Evolutionary conservation across 441 rosid genomes (phyloP), one percentile per base, ranked within the genome.

Genomic region (Hypseocharis bilobata): DNA sequence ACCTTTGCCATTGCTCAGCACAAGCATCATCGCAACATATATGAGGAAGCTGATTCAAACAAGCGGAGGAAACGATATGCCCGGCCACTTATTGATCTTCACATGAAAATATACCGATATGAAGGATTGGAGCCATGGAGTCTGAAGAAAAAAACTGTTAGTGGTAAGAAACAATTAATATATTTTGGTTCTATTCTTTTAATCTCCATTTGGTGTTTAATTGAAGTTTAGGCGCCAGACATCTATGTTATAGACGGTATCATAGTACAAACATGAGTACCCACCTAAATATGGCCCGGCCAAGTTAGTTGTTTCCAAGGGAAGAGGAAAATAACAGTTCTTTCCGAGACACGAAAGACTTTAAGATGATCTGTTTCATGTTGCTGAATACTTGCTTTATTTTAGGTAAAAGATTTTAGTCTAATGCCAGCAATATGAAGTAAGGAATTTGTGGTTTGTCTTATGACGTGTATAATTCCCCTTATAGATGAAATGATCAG

Each of bases 51-150:
- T 49, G 97, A 91, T 80, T 89, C 96, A 68, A 90, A 90, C 77
- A 93, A 91, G 79, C 80, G 95, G 61, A 87, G 95, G 76, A 93
- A 88, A 79, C 85, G 91, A 63, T 87, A 90, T 62, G 97, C 98
- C 57, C 83, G 96, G 36, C 97, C 95, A 66, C 88, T 93, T 38
- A 87, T 93, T 69, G 96, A 88, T 82, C 90, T 85, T 63, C 97
- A 91, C 22, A 85, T 93, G 97, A 93, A 87, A 76, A 88, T 93
- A 67, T 93, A 93, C 72, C 69, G 75, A 36, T 82, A 79, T 0
- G 95, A 91, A 76, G 97, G 98, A 56, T 72, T 93, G 84, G 85
- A 93, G 77, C 91, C 96, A 0, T 93, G 98, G 98, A 88, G 81
- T 82, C 72, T 71, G 58, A 83, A 75, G 80, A 90, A 88, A 79